Evolutionary conservation across 106 monocot genomes (phyloP).

Genomic region (Posidonia australis): DNA sequence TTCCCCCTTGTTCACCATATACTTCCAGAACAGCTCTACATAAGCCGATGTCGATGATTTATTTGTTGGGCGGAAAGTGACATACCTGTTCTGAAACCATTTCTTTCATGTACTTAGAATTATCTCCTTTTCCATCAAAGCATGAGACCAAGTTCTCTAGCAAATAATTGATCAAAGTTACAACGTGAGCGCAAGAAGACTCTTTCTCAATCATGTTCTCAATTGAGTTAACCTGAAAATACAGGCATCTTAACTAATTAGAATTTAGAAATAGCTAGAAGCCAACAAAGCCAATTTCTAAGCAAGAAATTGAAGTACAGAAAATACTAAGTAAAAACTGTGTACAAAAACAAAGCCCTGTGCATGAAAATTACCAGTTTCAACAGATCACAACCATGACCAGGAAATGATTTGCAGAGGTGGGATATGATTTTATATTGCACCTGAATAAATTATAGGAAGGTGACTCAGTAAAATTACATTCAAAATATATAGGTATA

Average conservation of each 20-base stretch:
- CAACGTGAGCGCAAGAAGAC: constrained; percentile 19
- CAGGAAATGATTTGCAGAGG: constrained; percentile 9
- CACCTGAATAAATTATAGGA: constrained; percentile 33
- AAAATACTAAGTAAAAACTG: not conserved
- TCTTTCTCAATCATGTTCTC: constrained; percentile 24
- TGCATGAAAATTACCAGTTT: constrained; percentile 3
- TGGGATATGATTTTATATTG: constrained; percentile 21
- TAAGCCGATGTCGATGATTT: too few relatives aligned
- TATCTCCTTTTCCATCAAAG: constrained; percentile 3
- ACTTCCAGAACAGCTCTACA: too few relatives aligned
- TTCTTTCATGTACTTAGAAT: constrained; percentile 9
- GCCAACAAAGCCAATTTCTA: too few relatives aligned
- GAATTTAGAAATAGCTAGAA: not conserved
- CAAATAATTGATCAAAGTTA: constrained; percentile 38
- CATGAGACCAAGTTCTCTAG: constrained; percentile 23
- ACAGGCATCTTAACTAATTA: not conserved
- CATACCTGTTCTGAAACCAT: constrained; percentile 30
- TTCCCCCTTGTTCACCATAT: too few relatives aligned
- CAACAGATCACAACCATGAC: not conserved
- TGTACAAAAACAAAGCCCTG: not conserved
- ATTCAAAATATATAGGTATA: not conserved
- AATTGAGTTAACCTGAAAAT: constrained; percentile 18
- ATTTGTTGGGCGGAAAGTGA: too few relatives aligned
- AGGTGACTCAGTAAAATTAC: not conserved
- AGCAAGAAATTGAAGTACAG: too few relatives aligned